These are phyloP conservation scores for Exserohilum turcica DNA, from an alignment of 2,329 filamentous ascomycete genomes.

Conservation along the genomic window DNA sequence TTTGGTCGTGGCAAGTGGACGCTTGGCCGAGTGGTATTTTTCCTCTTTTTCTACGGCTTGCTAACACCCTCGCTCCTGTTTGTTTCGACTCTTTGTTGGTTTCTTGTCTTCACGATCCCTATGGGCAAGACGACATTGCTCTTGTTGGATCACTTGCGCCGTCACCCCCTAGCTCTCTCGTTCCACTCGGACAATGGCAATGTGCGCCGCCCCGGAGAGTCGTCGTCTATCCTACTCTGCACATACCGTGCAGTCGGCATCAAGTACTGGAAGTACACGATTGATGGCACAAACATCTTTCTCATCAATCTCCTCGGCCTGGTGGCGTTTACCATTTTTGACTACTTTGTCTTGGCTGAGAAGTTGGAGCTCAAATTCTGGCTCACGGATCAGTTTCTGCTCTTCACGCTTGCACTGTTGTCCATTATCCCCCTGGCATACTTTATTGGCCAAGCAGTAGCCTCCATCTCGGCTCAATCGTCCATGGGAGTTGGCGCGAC, in stretches of 20 bases:
- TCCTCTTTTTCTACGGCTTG: slow-evolving; percentile 91
- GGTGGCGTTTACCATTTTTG: slow-evolving; percentile 92
- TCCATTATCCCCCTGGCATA: slow-evolving; percentile 97
- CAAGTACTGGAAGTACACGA: slow-evolving; percentile 99
- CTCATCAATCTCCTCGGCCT: slow-evolving; percentile 95
- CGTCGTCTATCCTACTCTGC: slow-evolving; percentile 88
- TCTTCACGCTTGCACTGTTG: slow-evolving; percentile 81
- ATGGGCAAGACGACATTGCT: slow-evolving; percentile 96
- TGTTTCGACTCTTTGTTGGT: slow-evolving; percentile 89
- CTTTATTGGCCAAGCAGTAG: slow-evolving; percentile 97
- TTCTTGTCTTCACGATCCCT: slow-evolving; percentile 95
- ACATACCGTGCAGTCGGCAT: slow-evolving; percentile 93
- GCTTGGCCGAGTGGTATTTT: slow-evolving; percentile 91
- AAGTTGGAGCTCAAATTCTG: slow-evolving; percentile 71
- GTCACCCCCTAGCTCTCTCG: slow-evolving; percentile 88
- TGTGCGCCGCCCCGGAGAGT: slow-evolving; percentile 70
- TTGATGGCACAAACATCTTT: slow-evolving; percentile 98
- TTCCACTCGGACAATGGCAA: slow-evolving; percentile 87
- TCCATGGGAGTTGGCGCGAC: slow-evolving; percentile 98
- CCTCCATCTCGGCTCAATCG: slow-evolving; percentile 96
- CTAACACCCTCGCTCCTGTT: slow-evolving; percentile 84
- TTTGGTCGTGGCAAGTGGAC: slow-evolving; percentile 98
- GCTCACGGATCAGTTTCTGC: slow-evolving; percentile 80
- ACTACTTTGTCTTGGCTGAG: slow-evolving; percentile 80
- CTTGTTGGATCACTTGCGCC: slow-evolving; percentile 86